A percentile compares a stretch with the other conserved stretches of the same genome.
These are phyloP conservation scores for Sporothrix variecibatus DNA, from an alignment of 2,329 filamentous ascomycete species.

Conservation along the genomic window DNA sequence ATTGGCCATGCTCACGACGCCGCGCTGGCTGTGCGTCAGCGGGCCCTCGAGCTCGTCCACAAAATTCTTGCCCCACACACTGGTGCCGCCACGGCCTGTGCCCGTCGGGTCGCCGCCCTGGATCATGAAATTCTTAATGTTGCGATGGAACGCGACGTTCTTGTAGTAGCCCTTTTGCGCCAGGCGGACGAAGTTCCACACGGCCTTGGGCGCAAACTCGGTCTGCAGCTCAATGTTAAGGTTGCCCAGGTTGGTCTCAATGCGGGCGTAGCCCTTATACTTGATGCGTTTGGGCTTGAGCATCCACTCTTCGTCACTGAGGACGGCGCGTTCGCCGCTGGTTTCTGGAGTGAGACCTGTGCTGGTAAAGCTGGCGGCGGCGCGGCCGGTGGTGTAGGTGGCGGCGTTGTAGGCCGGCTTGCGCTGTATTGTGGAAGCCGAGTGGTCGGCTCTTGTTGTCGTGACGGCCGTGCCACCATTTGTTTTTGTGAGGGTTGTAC, in stretches of 20 bases:
- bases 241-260: conserved; percentile 82
- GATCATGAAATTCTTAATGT: conserved; percentile 96
- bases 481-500: not conserved
- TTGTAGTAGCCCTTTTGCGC: conserved; percentile 90
- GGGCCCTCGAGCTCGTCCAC: conserved; percentile 91
- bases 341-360: conserved; percentile 93
- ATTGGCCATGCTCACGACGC: conserved; percentile 91
- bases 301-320: conserved; percentile 97
- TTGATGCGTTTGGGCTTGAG: conserved; percentile 87
- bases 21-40: conserved; percentile 76
- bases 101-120: conserved; percentile 94
- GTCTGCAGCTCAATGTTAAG: conserved; percentile 87
- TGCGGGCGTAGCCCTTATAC: conserved; percentile 85
- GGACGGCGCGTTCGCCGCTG: conserved; percentile 77
- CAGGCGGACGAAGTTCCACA: conserved; percentile 94
- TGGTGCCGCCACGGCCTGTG: conserved; percentile 85
- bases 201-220: conserved; percentile 86
- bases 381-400: conserved; percentile 83
- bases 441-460: conserved; percentile 40
- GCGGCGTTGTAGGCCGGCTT: conserved; percentile 78
- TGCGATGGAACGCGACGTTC: conserved; percentile 82
- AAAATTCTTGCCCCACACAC: conserved; percentile 93
- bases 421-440: not conserved
- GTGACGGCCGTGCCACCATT: conserved; percentile 47
- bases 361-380: conserved; percentile 92